Evolutionary conservation across 148 eudicot species (phyloP), one percentile per base, ranked within the genome.

Genomic region (Amaranthus cruentus): DNA sequence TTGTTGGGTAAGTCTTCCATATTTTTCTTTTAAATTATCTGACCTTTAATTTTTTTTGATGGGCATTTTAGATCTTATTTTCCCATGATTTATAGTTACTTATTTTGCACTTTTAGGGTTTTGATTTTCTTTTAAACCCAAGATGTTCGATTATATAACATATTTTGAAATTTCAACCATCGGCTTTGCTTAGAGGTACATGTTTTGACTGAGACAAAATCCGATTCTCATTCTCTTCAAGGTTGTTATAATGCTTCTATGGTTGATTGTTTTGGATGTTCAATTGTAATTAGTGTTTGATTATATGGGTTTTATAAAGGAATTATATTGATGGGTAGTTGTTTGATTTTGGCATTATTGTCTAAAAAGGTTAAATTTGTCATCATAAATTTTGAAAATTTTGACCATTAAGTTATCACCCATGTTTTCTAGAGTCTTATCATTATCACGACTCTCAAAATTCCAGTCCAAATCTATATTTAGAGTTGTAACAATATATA

Each of bases 61-160:
- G 65, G 73, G 63, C 9, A 53, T 11, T 61, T 79, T 50, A 70
- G 71, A 79, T 79, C 78, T 69, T 6, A 58, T 63, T 55, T 55
- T 68, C 66, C 56, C 43, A 28, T 47, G 8, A 10, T 53, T 18
- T 64, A 44, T 38, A 7, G 43, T 55, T 70, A 8, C 1, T 12
- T 11, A 2, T 13, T 59, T 18, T 58, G 53, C 21, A 6, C 4
- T 38, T 70, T n/a, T 9, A 21, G 28, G 60, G 60, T 76, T 62
- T 47, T 47, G 38, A 28, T 28, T 28, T 28, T 28, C 38, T 28
- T 28, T 28, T 28, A 28, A 28, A 28, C 38, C 38, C 38, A 0
- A 28, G 38, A 28, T 28, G 38, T 28, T 28, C 38, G 38, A 28
- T 28, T 28, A 28, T 28, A 18, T 18, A 18, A 18, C 18, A 18